Percentiles rank a stretch among this genome's conserved stretches.
These are phyloP conservation scores for Leptographium radiaticola DNA, from an alignment of 2,329 filamentous ascomycete genomes.

Conservation along the genomic window DNA sequence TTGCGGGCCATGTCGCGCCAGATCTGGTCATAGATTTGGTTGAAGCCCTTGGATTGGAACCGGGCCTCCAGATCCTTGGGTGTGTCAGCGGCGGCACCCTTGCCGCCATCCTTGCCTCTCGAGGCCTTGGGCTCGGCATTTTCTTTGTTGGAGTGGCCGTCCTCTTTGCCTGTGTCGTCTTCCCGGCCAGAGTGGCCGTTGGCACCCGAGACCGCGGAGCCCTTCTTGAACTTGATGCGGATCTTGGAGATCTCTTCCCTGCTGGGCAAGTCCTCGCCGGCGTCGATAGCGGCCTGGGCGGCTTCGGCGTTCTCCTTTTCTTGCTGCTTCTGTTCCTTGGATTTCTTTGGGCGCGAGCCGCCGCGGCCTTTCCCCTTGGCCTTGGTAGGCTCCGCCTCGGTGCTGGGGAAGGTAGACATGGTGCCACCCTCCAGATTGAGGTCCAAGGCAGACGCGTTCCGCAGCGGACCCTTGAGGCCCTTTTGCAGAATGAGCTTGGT, in stretches of 20 bases:
- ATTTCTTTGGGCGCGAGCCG: constrained; percentile 72
- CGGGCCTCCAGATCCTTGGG: constrained; percentile 43
- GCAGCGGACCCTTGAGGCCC: constrained; percentile 65
- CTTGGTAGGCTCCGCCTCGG: constrained; percentile 40
- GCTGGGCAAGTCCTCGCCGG: constrained; percentile 57
- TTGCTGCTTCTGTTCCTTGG: constrained; percentile 73
- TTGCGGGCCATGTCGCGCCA: constrained; percentile 91
- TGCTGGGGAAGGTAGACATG: constrained; percentile 71
- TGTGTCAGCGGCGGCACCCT: constrained; percentile 25
- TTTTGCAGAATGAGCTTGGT: constrained; percentile 80
- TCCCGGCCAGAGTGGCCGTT: constrained; percentile 17
- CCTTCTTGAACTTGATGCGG: constrained; percentile 50
- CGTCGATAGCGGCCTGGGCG: constrained; percentile 72
- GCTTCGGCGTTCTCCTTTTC: constrained; percentile 74
- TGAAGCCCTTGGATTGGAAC: constrained; percentile 84
- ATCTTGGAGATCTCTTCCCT: constrained; percentile 46
- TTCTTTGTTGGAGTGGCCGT: constrained; percentile 32
- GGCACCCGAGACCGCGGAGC: constrained; percentile 23
- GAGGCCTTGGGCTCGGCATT: constrained; percentile 30
- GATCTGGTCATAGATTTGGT: constrained; percentile 95
- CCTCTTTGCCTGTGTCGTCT: constrained; percentile 28
- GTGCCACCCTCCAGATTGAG: constrained; percentile 74
- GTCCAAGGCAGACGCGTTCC: constrained; percentile 55
- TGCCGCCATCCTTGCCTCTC: constrained; percentile 27
- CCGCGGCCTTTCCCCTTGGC: constrained; percentile 38